A percentile compares a stretch with the other conserved stretches of the same genome.
These are phyloP conservation scores for Dichotomopilus funicola DNA, from an alignment of 2,329 filamentous ascomycete species.

Conservation along the genomic window DNA sequence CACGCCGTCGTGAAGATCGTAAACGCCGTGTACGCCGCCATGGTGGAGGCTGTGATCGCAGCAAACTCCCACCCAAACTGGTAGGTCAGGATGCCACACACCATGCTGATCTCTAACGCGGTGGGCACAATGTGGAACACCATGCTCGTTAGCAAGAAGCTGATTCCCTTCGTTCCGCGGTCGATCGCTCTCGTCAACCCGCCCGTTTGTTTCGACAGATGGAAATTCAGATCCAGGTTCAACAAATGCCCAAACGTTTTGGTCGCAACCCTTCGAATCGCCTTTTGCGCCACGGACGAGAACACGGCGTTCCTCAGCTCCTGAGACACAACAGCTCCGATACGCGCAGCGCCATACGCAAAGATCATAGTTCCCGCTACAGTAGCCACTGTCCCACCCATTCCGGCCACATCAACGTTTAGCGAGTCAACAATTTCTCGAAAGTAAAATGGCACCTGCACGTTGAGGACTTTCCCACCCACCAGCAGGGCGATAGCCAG, in stretches of 20 bases:
- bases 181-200: conserved; percentile 92
- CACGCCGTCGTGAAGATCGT: conserved; percentile 95
- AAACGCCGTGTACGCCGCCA: conserved; percentile 92
- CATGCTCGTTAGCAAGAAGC: conserved; percentile 95
- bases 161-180: conserved; percentile 95
- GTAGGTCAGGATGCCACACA: conserved; percentile 93
- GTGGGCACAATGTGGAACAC: conserved; percentile 96
- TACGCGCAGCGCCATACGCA: conserved; percentile 82
- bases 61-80: conserved; percentile 92
- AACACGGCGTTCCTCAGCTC: conserved; percentile 95
- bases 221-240: conserved; percentile 85
- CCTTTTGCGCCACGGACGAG: conserved; percentile 93
- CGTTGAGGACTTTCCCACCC: conserved; percentile 90
- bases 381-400: conserved; percentile 82
- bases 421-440: conserved; percentile 96
- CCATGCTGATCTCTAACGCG: conserved; percentile 86
- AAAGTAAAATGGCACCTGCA: conserved; percentile 98
- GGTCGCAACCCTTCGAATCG: conserved; percentile 81
- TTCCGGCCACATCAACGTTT: conserved; percentile 85
- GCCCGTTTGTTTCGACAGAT: conserved; percentile 89
- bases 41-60: conserved; percentile 80
- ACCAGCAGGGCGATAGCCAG: conserved; percentile 78
- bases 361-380: conserved; percentile 90
- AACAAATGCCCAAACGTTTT: conserved; percentile 91
- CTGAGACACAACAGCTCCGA: conserved; percentile 84